Percentiles rank a stretch among this genome's conserved stretches.
Conservation (phyloP, 2,329 filamentous ascomycete species). For the Alternaria viburni region DNA sequence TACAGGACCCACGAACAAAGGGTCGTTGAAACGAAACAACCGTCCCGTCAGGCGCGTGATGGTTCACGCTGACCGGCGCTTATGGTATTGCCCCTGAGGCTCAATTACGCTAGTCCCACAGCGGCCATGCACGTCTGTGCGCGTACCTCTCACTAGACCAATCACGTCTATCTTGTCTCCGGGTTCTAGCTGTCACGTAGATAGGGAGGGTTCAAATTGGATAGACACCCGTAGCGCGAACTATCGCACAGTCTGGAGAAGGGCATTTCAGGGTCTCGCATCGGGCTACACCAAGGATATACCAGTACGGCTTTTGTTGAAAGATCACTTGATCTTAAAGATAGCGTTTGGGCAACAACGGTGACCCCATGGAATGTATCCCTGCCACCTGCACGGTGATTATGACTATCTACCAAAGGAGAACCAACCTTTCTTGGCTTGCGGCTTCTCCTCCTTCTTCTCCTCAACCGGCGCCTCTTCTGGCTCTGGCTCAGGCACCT, state of each 20-base stretch:
- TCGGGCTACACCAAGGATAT: neutral
- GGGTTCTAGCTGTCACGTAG: slow-evolving; percentile 21
- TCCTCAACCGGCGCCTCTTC: slow-evolving; percentile 33
- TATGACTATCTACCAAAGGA: slow-evolving; percentile 54
- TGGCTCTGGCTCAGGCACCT: slow-evolving; percentile 37
- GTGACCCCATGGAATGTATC: slow-evolving; percentile 5
- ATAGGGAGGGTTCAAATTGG: slow-evolving; percentile 15
- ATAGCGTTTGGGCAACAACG: slow-evolving; percentile 7
- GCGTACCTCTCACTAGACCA: slow-evolving; percentile 17
- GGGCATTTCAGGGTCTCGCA: slow-evolving; percentile 2
- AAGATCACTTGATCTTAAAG: neutral
- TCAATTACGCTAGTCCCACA: slow-evolving; percentile 36
- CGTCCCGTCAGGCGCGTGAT: slow-evolving; percentile 31
- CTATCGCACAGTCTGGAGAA: slow-evolving; percentile 10
- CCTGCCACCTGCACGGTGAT: neutral
- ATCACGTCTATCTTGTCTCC: slow-evolving; percentile 19
- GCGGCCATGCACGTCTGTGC: slow-evolving; percentile 18
- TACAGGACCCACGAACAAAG: slow-evolving; percentile 29
- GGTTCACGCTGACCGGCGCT: slow-evolving; percentile 29
- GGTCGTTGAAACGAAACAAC: slow-evolving; percentile 30
- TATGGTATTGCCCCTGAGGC: slow-evolving; percentile 31
- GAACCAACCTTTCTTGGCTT: slow-evolving; percentile 59
- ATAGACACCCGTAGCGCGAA: slow-evolving; percentile 16
- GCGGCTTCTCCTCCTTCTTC: slow-evolving; percentile 44
- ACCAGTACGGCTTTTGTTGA: neutral